A percentile compares a stretch with the other conserved stretches of the same genome.
Conservation (phyloP, 2,329 filamentous ascomycete species). For the Emmonsiellopsis sp. region DNA sequence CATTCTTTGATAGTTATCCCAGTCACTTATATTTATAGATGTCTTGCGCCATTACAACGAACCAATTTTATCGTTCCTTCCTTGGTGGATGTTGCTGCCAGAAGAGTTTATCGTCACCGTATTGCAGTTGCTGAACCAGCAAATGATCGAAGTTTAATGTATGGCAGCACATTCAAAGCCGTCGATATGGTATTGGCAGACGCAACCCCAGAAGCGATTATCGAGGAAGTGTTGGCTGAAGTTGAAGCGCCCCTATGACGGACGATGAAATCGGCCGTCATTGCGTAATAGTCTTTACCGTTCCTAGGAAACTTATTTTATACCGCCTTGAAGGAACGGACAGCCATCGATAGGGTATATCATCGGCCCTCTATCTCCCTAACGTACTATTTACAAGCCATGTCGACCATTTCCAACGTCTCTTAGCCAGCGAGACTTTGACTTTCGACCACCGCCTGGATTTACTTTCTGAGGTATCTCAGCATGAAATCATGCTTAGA, state of each 20-base stretch:
- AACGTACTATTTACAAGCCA: too few species aligned
- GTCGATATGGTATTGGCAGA: conserved; percentile 58
- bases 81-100: conserved; percentile 69
- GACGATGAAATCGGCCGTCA: not conserved
- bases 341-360: too few species aligned
- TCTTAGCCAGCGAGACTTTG: too few species aligned
- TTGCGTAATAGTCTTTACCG: not conserved
- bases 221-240: conserved; percentile 49
- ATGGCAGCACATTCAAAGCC: conserved; percentile 70
- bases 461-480: too few species aligned
- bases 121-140: conserved; percentile 60
- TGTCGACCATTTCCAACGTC: too few species aligned
- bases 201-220: conserved; percentile 46
- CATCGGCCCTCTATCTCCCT: too few species aligned
- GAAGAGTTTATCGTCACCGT: conserved; percentile 82
- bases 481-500: too few species aligned
- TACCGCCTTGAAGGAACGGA: too few species aligned
- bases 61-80: conserved; percentile 76
- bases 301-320: not conserved
- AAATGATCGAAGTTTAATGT: conserved; percentile 81
- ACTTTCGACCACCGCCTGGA: too few species aligned
- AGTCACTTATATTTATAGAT: conserved; percentile 34
- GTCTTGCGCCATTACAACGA: conserved; percentile 72
- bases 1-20: not conserved
- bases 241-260: conserved; percentile 49